Base-by-base conservation (phyloP, 805 yeast genomes). In the Sporopachydermia lactativora region DNA sequence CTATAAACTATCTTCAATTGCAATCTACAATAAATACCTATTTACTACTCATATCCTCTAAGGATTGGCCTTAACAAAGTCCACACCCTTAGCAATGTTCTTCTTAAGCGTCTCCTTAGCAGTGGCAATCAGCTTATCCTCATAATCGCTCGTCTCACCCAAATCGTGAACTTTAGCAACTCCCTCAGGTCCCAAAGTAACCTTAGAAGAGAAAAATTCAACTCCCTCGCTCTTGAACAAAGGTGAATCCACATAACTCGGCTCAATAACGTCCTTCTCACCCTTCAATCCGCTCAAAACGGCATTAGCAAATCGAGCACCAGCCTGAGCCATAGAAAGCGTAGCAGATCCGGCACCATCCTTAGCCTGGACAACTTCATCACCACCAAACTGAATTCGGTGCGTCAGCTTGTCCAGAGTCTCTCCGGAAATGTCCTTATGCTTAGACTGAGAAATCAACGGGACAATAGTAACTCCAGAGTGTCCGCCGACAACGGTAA, bases 311-410 rank as follows among this genome's bases (percentile, higher is more conserved):
- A 85, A 81, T 50, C 78, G 71, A 67, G 73, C 83, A 28, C 94
- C 96, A 28, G 96, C 95, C 52, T 77, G 81, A 5, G 96, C 96
- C 96, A 88, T 89, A 19, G 95, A 82, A 49, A 88, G 70, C 31
- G 97, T 88, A 43, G 96, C 96, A 39, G 95, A 83, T 35, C 96
- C 96, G 40, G 78, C 78, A 48, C 96, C 96, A 52, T 83, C 80
- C 68, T 88, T 88, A 42, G 96, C 96, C 65, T 81, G 70, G 48
- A 88, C 97, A 38, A 88, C 95, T 63, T 89, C 96, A 59, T 88
- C 97, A 57, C 97, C 97, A 46, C 94, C 95, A 52, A 81, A 86
- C 66, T 88, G 96, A 50, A 88, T 88, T 64, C 97, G 76, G 71
- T 84, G 71, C 53, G 85, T 74, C 51, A 88, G 72, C 46, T 73